Conservation (phyloP, 2,329 filamentous ascomycete genomes). For the Lasiodiplodia gonubiensis region DNA sequence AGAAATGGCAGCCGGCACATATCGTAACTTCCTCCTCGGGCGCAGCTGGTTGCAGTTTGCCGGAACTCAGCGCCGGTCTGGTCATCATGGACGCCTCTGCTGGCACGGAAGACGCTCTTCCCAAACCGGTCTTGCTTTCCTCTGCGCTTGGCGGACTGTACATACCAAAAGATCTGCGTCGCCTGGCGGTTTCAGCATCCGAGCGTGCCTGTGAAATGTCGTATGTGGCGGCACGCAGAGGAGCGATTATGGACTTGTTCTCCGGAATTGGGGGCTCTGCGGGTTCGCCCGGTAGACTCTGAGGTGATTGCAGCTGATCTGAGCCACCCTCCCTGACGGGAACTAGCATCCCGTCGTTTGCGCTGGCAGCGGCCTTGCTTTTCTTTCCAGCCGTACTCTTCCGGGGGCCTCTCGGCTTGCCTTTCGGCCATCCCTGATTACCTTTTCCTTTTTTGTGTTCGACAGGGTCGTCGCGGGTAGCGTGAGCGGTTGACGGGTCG, state of each 20-base stretch:
- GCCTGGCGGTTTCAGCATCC: not conserved
- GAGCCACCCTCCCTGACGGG: conserved; percentile 26
- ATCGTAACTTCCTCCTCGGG: conserved; percentile 49
- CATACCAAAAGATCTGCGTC: conserved; percentile 22
- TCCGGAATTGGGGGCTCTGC: conserved; percentile 25
- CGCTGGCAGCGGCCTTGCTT: conserved; percentile 40
- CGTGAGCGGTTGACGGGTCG: conserved; percentile 30
- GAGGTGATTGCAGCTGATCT: conserved; percentile 43
- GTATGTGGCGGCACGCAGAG: not conserved
- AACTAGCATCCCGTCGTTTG: conserved; percentile 29
- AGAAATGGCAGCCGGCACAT: conserved; percentile 63
- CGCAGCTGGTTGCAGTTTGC: not conserved
- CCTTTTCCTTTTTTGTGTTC: conserved; percentile 44
- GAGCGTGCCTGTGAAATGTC: conserved; percentile 6
- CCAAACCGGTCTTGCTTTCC: not conserved
- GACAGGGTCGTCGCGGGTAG: conserved; percentile 29
- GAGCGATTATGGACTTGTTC: not conserved
- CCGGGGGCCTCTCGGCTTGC: conserved; percentile 51
- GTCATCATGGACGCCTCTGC: conserved; percentile 31
- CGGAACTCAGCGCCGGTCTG: not conserved
- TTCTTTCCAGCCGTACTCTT: conserved; percentile 45
- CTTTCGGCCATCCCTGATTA: conserved; percentile 53
- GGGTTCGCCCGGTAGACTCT: conserved; percentile 40
- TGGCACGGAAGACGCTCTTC: conserved; percentile 36
- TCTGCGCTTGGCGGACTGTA: conserved; percentile 1